Base-by-base conservation (phyloP, 2,329 filamentous ascomycete species). In the Plectosphaerella sp. region DNA sequence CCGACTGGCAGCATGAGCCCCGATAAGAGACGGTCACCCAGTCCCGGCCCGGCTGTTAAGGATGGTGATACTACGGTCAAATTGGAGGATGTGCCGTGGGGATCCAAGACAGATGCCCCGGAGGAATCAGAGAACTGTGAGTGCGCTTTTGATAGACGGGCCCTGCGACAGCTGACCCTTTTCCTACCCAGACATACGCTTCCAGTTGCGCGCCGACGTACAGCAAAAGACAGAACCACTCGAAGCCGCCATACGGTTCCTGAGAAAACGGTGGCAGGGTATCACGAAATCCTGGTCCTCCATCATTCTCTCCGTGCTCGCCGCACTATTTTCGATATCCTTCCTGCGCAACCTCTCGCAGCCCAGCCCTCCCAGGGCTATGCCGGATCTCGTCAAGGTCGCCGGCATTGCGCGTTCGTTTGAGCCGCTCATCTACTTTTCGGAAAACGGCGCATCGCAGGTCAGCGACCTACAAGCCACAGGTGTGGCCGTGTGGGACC, bases 351-450 rank as follows among this genome's bases (percentile, higher is more conserved):
- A 82, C 10, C 72, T 95, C 15, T 82, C 89, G 49, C 79, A 87
- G 53, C 89, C 91, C 11, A 86, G 84, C 28, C 69, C 75, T 5
- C 77, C 81, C 37, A 84, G 77, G 12, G 82, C 88, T 1, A 86
- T 88, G 2, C 90, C 90, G 0, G 92, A 97, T 65, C 78, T 97
- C 15, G 87, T 96, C 65, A 96, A 96, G 67, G 87, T 97, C 22
- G 92, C 92, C 4, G 86, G 88, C 49, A 83, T 97, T 58, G 92
- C 92, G 47, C 90, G 90, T 61, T 91, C 91, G 10, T 96, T 97
- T 64, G 93, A 97, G 67, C 93, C 93, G 6, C 79, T 97, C 45
- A 95, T 97, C 56, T 94, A 94, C 73, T 96, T 95, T 66, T 96
- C 91, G 0, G 91, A 97, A 64, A 88, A 92, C 64, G 91, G 91